These are phyloP conservation scores for Pseudogymnoascus sp. DNA, from an alignment of 2,329 filamentous ascomycete genomes.

Conservation along the genomic window DNA sequence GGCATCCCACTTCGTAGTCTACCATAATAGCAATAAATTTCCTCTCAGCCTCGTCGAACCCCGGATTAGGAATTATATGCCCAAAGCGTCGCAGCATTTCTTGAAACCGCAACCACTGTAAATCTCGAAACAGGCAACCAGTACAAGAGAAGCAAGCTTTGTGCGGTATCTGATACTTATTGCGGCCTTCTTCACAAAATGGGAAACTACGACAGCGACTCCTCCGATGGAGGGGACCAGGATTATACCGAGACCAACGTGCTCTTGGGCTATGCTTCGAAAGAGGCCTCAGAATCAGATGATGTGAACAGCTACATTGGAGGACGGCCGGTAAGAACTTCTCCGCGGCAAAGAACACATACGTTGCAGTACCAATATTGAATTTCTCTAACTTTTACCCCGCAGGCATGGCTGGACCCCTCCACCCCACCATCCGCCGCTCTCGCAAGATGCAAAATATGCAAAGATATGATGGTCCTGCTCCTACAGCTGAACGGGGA, in stretches of 20 bases:
- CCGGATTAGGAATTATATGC: conserved; percentile 1
- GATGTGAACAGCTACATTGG: conserved; percentile 85
- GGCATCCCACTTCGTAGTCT: not conserved
- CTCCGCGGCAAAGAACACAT: not conserved
- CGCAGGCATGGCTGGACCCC: conserved; percentile 76
- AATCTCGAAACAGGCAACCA: not conserved
- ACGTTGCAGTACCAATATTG: not conserved
- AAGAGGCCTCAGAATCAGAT: conserved; percentile 54
- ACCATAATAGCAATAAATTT: not conserved
- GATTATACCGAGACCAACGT: conserved; percentile 77
- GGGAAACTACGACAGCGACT: conserved; percentile 82
- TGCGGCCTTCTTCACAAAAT: conserved; percentile 36
- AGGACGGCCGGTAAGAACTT: conserved; percentile 65
- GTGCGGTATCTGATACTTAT: not conserved
- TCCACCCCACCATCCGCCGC: conserved; percentile 63
- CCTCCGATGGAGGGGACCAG: conserved; percentile 60
- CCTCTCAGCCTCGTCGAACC: conserved; percentile 2
- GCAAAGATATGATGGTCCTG: conserved; percentile 74
- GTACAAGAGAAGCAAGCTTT: not conserved
- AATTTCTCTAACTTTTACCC: not conserved
- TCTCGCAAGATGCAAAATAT: conserved; percentile 79
- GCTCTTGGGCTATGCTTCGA: conserved; percentile 80
- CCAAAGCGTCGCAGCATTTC: not conserved
- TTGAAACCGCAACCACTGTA: not conserved
- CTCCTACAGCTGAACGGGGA: conserved; percentile 89